Evolutionary conservation across 2,329 filamentous ascomycete species (phyloP).

Genomic region (Colletotrichum endophyticum): DNA sequence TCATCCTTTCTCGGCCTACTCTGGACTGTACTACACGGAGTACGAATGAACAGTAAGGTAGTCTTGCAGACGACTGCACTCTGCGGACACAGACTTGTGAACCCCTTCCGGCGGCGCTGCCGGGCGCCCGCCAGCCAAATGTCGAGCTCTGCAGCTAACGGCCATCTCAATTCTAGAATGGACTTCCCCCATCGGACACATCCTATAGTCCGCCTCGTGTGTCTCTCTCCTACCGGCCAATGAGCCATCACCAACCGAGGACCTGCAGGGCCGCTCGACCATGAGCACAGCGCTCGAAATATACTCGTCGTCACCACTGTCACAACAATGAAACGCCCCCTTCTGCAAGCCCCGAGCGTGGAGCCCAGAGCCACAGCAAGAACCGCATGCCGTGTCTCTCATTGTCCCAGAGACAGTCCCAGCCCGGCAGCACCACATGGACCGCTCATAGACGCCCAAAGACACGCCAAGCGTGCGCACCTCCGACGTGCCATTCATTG

Average conservation of each 20-base stretch:
- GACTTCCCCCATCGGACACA: slow-evolving; percentile 21
- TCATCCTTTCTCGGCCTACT: not conserved
- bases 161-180: slow-evolving; percentile 17
- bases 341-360: slow-evolving; percentile 20
- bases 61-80: not conserved
- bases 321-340: slow-evolving; percentile 20
- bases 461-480: not conserved
- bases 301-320: slow-evolving; percentile 17
- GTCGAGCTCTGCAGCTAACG: slow-evolving; percentile 2
- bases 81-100: not conserved
- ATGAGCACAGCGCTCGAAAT: slow-evolving; percentile 16
- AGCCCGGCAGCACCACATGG: slow-evolving; percentile 3
- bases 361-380: slow-evolving; percentile 4
- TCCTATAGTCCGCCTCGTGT: not conserved
- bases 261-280: slow-evolving; percentile 12
- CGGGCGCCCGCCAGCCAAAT: not conserved
- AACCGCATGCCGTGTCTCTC: not conserved
- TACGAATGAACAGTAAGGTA: not conserved
- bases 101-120: not conserved
- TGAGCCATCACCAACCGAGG: not conserved
- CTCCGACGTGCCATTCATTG: slow-evolving; percentile 12
- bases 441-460: slow-evolving; percentile 9
- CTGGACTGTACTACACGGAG: not conserved
- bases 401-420: not conserved
- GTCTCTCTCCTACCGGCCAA: slow-evolving; percentile 9